Percentiles rank a stretch among this genome's conserved stretches.
These are phyloP conservation scores for Teratosphaeria epicoccoides DNA, from an alignment of 2,329 filamentous ascomycete genomes.

Conservation along the genomic window DNA sequence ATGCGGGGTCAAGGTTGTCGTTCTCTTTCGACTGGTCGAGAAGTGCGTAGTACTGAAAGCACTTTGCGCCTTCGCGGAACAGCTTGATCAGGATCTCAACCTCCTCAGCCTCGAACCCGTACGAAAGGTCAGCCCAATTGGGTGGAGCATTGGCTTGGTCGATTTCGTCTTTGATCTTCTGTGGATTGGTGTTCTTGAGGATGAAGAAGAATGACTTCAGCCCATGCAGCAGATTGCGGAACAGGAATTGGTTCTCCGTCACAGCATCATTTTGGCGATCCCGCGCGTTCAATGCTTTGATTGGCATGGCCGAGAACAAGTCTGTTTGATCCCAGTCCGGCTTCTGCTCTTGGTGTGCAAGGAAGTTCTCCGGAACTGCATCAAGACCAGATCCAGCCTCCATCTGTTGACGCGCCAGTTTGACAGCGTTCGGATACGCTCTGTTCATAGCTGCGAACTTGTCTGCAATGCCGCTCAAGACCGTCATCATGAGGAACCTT, in stretches of 20 bases:
- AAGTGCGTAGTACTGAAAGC: conserved; percentile 93
- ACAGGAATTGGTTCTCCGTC: conserved; percentile 93
- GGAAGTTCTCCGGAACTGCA: conserved; percentile 59
- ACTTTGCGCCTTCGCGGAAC: conserved; percentile 89
- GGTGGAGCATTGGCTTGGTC: conserved; percentile 68
- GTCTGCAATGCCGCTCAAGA: conserved; percentile 92
- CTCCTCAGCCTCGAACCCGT: conserved; percentile 93
- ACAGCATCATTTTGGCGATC: conserved; percentile 86
- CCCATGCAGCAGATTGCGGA: conserved; percentile 91
- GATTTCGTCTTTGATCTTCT: conserved; percentile 45
- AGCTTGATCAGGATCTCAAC: conserved; percentile 93
- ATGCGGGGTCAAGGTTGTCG: conserved; percentile 59
- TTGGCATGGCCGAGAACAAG: conserved; percentile 91
- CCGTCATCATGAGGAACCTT: conserved; percentile 91
- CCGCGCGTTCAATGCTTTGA: conserved; percentile 85
- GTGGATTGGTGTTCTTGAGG: conserved; percentile 75
- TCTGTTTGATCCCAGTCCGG: conserved; percentile 98
- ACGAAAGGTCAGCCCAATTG: conserved; percentile 93
- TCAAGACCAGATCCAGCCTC: conserved; percentile 43
- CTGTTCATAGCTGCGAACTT: conserved; percentile 98
- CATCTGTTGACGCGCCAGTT: conserved; percentile 67
- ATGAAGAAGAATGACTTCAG: conserved; percentile 96
- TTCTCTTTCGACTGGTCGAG: conserved; percentile 70
- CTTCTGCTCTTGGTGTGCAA: conserved; percentile 53
- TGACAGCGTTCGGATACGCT: conserved; percentile 89